Conservation (phyloP, 805 yeast genomes). For the Candida ascalaphidarum region DNA sequence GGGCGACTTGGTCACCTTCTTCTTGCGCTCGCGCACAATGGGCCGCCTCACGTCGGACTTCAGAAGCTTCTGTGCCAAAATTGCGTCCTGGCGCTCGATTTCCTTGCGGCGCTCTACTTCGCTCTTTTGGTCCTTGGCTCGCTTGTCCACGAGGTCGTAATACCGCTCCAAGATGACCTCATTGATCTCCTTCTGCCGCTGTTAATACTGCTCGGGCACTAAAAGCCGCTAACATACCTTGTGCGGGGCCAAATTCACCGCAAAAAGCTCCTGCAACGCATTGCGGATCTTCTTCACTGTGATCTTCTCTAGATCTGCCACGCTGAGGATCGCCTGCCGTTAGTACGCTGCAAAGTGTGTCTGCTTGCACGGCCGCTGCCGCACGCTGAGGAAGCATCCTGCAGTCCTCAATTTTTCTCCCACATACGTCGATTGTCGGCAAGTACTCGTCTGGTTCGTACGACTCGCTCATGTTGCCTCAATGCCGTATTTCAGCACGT, state of each 20-base stretch:
- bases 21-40: constrained; percentile 8
- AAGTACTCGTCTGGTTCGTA: constrained; percentile 5
- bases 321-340: constrained; percentile 59
- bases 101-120: constrained; percentile 16
- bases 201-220: constrained; percentile 9
- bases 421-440: constrained; percentile 12
- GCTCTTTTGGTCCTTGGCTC: constrained; percentile 17
- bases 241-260: constrained; percentile 40
- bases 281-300: constrained; percentile 64
- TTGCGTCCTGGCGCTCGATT: constrained; percentile 41
- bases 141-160: constrained; percentile 34
- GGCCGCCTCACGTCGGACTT: constrained; percentile 14
- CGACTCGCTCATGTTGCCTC: constrained; percentile 1
- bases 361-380: too few relatives aligned
- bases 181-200: constrained; percentile 44
- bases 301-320: constrained; percentile 59
- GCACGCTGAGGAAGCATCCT: neutral
- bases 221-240: constrained; percentile 38
- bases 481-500: too few relatives aligned
- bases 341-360: constrained; percentile 6
- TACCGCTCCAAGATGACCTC: constrained; percentile 54
- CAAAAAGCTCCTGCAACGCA: constrained; percentile 65
- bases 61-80: constrained; percentile 44
- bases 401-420: neutral
- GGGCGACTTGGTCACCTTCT: constrained; percentile 2